Percentiles rank a stretch among this genome's conserved stretches.
These are phyloP conservation scores for Pythium sp. DNA, from an alignment of 352 stramenopile genomes.

Conservation along the genomic window DNA sequence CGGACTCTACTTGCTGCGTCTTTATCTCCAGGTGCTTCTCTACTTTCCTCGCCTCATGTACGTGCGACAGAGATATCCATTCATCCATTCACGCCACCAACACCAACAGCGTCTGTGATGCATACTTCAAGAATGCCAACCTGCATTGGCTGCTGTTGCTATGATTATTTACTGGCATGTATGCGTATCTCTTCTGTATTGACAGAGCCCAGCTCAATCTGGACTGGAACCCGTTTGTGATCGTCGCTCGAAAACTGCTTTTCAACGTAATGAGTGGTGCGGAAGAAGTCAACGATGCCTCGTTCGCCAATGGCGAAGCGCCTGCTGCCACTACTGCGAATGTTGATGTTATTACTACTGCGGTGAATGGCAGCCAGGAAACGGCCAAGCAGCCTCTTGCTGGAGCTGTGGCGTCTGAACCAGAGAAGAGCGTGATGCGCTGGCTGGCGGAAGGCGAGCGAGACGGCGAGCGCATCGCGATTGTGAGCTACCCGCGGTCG, in stretches of 20 bases:
- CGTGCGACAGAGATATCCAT: constrained; percentile 17
- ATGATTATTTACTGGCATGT: not conserved
- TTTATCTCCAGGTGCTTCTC: constrained; percentile 61
- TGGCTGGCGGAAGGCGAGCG: constrained; percentile 71
- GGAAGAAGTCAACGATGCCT: not conserved
- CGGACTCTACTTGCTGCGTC: constrained; percentile 49
- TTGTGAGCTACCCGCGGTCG: constrained; percentile 96
- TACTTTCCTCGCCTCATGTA: constrained; percentile 69
- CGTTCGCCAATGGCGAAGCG: not conserved
- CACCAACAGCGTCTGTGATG: too few species aligned
- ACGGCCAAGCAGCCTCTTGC: not conserved
- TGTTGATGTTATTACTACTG: not conserved
- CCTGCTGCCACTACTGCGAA: constrained; percentile 5
- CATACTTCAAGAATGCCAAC: not conserved
- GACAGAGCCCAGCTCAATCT: constrained; percentile 54
- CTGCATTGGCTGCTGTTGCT: not conserved
- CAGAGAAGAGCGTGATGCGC: constrained; percentile 31
- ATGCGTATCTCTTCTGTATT: not conserved
- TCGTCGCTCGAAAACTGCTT: constrained; percentile 40
- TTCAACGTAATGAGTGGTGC: constrained; percentile 22
- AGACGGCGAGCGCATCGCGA: constrained; percentile 68
- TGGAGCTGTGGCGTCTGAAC: not conserved
- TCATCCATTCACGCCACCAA: not conserved
- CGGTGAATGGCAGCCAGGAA: constrained; percentile 3
- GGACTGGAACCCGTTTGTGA: constrained; percentile 65